phyloP scores from a whole-genome alignment of 768 basidiomycete species.

The Paxillus ammoniavirescens region DNA sequence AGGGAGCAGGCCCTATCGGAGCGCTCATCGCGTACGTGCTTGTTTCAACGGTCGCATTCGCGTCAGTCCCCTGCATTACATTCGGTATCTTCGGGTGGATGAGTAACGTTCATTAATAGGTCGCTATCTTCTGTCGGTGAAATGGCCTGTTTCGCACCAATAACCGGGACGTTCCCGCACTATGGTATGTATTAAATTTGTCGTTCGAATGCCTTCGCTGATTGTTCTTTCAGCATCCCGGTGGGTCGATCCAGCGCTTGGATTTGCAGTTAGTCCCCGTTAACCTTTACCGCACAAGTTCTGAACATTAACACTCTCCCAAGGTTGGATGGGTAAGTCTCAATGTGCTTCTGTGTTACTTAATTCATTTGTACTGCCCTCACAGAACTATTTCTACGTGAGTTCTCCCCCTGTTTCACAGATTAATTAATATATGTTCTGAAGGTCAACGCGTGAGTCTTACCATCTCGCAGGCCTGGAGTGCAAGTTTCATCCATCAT shows the following conservation, averaged over 20 bases:
- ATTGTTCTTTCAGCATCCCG: slow-evolving; percentile 40
- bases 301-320: too few relatives aligned
- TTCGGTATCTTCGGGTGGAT: slow-evolving; percentile 23
- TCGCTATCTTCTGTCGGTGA: slow-evolving; percentile 69
- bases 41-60: slow-evolving; percentile 66
- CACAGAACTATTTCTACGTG: slow-evolving; percentile 54
- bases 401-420: slow-evolving; percentile 25
- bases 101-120: slow-evolving; percentile 23
- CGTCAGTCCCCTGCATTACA: slow-evolving; percentile 35
- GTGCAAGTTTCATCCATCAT: background rate
- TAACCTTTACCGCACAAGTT: background rate
- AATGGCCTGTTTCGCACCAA: slow-evolving; percentile 76
- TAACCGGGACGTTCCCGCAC: slow-evolving; percentile 77
- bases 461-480: background rate
- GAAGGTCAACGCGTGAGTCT: slow-evolving; percentile 9
- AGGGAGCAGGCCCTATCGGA: slow-evolving; percentile 64
- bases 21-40: slow-evolving; percentile 62
- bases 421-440: background rate
- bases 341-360: background rate
- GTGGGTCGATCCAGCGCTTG: slow-evolving; percentile 59
- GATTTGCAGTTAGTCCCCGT: slow-evolving; percentile 49
- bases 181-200: slow-evolving; percentile 42
- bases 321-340: slow-evolving; percentile 33
- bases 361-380: background rate
- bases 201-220: too few relatives aligned